Evolutionary conservation across 1,284 basidiomycete species (phyloP), one percentile per base, ranked within the genome.

Genomic region (Tausonia pullulans): DNA sequence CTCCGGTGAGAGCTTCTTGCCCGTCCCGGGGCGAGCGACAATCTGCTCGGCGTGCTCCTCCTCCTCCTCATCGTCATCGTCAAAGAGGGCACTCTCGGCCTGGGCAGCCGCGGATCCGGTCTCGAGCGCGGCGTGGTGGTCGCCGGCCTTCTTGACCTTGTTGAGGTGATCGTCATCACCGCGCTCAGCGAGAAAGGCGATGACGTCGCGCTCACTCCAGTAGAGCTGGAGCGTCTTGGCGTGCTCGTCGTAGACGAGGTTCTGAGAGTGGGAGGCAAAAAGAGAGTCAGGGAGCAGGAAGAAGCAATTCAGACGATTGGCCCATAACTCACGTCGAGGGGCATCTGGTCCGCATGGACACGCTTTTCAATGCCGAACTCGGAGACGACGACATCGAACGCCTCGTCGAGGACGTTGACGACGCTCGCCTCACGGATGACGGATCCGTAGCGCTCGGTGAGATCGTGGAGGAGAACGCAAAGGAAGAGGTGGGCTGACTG

Each of bases 321-420:
- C 27, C 27, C 27, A 1, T 27, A 27, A 75, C 86, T 76, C 73
- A 90, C 89, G 69, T 94, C 90, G 63, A 95, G 90, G 14, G 96
- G 95, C 87, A 99, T 96, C 78, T 98, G 93, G 76, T 98, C 96
- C 58, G 95, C 89, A 72, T 98, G 95, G 3, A 98, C 92, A 58
- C 95, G 84, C 81, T 98, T 98, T 80, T 98, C 96, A 71, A 98
- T 94, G 58, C 90, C 89, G 72, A 96, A 95, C 73, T 96, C 93
- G 58, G 91, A 89, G 57, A 93, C 82, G 43, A 91, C 78, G 52
- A 66, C 92, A 74, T 99, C 96, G 70, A 98, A 98, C 0, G 95
- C 94, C 64, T 91, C 87, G 72, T 98, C 94, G 44, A 96, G 81
- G 16, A 98, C 95, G 62, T 87, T 87, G 65, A 96, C 89, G 65